phyloP scores from a whole-genome alignment of 495 filamentous ascomycete genomes.

The Neurospora sp. region DNA sequence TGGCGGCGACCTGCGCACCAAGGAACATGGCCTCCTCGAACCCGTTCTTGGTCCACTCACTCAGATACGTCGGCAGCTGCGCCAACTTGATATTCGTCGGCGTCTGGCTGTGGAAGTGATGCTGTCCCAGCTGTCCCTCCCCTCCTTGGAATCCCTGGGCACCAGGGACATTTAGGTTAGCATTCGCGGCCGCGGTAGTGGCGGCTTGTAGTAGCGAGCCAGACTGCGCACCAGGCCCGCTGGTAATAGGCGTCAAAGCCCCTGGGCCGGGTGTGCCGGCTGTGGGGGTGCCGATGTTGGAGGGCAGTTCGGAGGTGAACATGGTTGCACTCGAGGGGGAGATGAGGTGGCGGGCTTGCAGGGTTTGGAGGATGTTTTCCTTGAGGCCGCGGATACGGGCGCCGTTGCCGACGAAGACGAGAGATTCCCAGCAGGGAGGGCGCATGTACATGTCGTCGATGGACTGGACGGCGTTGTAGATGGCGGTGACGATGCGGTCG shows the following conservation, averaged over 20 bases:
- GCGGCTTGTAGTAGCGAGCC: constrained; percentile 91
- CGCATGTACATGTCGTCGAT: constrained; percentile 73
- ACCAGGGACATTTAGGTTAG: constrained; percentile 40
- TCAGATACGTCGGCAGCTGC: constrained; percentile 75
- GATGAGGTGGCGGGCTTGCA: constrained; percentile 75
- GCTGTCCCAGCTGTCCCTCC: constrained; percentile 18
- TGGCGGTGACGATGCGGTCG: constrained; percentile 66
- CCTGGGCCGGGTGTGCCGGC: constrained; percentile 42
- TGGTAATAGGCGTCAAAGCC: constrained; percentile 70
- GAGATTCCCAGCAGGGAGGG: constrained; percentile 76
- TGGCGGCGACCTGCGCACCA: constrained; percentile 67
- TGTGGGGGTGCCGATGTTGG: constrained; percentile 76
- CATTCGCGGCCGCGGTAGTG: constrained; percentile 48
- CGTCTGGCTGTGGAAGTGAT: constrained; percentile 79
- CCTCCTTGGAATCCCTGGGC: constrained; percentile 6
- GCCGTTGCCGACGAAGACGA: constrained; percentile 84
- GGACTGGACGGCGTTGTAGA: constrained; percentile 69
- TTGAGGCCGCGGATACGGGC: constrained; percentile 76
- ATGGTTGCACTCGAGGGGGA: constrained; percentile 87
- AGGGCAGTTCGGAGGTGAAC: constrained; percentile 92
- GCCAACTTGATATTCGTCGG: constrained; percentile 75
- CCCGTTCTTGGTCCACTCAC: constrained; percentile 84
- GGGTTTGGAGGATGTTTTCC: constrained; percentile 69
- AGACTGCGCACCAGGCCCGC: constrained; percentile 46
- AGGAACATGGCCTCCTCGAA: constrained; percentile 73